These are phyloP conservation scores for Leccinum ambiguum DNA, from an alignment of 1,284 basidiomycete genomes.

Conservation along the genomic window DNA sequence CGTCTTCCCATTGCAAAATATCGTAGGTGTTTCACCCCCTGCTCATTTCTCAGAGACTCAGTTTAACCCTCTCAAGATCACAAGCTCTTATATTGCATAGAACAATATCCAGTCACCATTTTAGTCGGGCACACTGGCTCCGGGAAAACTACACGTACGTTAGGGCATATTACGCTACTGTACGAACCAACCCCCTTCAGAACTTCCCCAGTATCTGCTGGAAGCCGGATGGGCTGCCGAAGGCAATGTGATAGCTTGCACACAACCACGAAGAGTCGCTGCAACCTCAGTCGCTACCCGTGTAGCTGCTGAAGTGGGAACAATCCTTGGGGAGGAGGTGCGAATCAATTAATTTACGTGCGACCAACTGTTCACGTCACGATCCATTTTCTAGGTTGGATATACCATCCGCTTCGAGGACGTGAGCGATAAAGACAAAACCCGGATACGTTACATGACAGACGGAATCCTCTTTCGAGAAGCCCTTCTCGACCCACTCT, in stretches of 20 bases:
- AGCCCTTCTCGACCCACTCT: slow-evolving; percentile 84
- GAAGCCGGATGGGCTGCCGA: slow-evolving; percentile 88
- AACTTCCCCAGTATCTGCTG: slow-evolving; percentile 92
- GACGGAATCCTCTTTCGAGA: slow-evolving; percentile 98
- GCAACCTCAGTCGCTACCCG: slow-evolving; percentile 92
- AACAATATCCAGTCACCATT: slow-evolving; percentile 82
- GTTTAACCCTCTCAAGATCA: slow-evolving; percentile 47
- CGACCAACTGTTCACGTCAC: neutral
- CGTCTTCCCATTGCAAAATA: slow-evolving; percentile 89
- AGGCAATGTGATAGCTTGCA: slow-evolving; percentile 83
- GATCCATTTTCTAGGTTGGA: slow-evolving; percentile 64
- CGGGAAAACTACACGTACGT: slow-evolving; percentile 94
- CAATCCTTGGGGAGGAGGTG: slow-evolving; percentile 88
- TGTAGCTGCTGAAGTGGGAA: slow-evolving; percentile 89
- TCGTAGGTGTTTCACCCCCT: slow-evolving; percentile 45
- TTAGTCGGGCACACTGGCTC: slow-evolving; percentile 96
- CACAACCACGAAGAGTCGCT: slow-evolving; percentile 94
- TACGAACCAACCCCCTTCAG: slow-evolving; percentile 39
- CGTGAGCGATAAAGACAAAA: slow-evolving; percentile 76
- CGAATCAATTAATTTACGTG: slow-evolving; percentile 14
- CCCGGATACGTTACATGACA: slow-evolving; percentile 95
- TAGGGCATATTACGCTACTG: slow-evolving; percentile 17
- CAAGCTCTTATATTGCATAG: slow-evolving; percentile 81
- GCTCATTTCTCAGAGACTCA: neutral
- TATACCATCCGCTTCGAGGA: slow-evolving; percentile 99